Conservation (phyloP, 768 basidiomycete genomes). For the Xerocomellus chrysenteron region DNA sequence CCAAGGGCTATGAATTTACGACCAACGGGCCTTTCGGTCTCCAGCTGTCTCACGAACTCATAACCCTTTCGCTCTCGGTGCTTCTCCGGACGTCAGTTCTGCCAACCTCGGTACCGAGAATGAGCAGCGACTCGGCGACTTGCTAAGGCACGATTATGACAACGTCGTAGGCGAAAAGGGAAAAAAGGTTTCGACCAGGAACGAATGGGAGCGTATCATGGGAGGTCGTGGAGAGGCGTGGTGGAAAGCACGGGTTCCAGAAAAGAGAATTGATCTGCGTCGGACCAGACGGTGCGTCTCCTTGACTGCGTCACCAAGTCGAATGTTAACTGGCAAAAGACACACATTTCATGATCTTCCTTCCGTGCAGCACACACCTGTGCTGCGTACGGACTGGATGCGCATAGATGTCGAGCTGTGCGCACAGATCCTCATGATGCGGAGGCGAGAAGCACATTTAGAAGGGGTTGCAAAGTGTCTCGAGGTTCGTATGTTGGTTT, state of each 20-base stretch:
- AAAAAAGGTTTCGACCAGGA: slow-evolving; percentile 53
- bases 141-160: background rate
- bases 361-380: slow-evolving; percentile 45
- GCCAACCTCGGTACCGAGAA: slow-evolving; percentile 23
- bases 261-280: slow-evolving; percentile 25
- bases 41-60: slow-evolving; percentile 26
- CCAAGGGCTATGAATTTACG: slow-evolving; percentile 6
- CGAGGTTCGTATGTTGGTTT: slow-evolving; percentile 38
- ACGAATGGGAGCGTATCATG: slow-evolving; percentile 30
- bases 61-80: slow-evolving; percentile 25
- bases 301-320: background rate
- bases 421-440: slow-evolving; percentile 70
- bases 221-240: slow-evolving; percentile 14
- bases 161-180: slow-evolving; percentile 2
- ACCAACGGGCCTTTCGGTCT: background rate
- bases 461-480: slow-evolving; percentile 61
- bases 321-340: slow-evolving; percentile 36
- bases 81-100: slow-evolving; percentile 31
- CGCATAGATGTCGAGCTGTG: slow-evolving; percentile 77
- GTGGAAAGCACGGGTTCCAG: slow-evolving; percentile 18
- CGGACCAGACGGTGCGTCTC: slow-evolving; percentile 19
- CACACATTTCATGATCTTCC: slow-evolving; percentile 66
- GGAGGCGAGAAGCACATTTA: slow-evolving; percentile 65
- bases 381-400: slow-evolving; percentile 64
- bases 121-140: slow-evolving; percentile 12